phyloP scores from a whole-genome alignment of 2,329 filamentous ascomycete species.

The Dactylonectria estremocensis region DNA sequence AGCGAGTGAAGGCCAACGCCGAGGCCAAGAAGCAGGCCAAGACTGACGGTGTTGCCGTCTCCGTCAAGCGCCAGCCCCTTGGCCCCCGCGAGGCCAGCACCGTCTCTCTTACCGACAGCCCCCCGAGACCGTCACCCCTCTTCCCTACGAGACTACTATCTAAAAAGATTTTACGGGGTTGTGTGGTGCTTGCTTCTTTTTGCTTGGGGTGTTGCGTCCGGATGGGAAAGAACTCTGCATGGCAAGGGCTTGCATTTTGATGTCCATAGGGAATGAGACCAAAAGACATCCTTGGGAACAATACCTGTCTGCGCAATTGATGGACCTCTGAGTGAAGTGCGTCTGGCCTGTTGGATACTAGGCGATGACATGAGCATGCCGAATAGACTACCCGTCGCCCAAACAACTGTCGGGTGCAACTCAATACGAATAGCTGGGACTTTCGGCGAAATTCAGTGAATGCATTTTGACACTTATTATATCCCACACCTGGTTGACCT shows the following conservation, averaged over 20 bases:
- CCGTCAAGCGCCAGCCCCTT: constrained; percentile 92
- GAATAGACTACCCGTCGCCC: constrained; percentile 23
- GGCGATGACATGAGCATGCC: constrained; percentile 22
- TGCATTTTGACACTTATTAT: background rate
- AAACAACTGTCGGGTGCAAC: constrained; percentile 15
- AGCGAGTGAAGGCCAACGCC: constrained; percentile 96
- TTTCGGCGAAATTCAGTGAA: background rate
- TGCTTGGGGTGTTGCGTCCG: constrained; percentile 61
- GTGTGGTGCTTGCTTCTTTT: constrained; percentile 56
- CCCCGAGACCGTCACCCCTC: constrained; percentile 90
- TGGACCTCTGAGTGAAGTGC: constrained; percentile 43
- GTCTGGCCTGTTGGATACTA: constrained; percentile 21
- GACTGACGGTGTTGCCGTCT: constrained; percentile 86
- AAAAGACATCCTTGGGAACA: constrained; percentile 54
- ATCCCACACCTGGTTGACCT: background rate
- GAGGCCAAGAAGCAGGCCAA: constrained; percentile 94
- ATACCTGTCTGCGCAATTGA: constrained; percentile 38
- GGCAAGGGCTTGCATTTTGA: constrained; percentile 60
- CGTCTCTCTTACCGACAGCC: constrained; percentile 85
- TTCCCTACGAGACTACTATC: constrained; percentile 99
- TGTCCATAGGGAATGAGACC: constrained; percentile 58
- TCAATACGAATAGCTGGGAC: constrained; percentile 22
- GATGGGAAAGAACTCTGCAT: constrained; percentile 62
- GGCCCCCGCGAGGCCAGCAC: constrained; percentile 86
- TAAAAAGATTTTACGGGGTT: constrained; percentile 67